Percentiles rank a stretch among this genome's conserved stretches.
Conservation (phyloP, 495 filamentous ascomycete genomes). For the Hypomontagnella monticulosa region DNA sequence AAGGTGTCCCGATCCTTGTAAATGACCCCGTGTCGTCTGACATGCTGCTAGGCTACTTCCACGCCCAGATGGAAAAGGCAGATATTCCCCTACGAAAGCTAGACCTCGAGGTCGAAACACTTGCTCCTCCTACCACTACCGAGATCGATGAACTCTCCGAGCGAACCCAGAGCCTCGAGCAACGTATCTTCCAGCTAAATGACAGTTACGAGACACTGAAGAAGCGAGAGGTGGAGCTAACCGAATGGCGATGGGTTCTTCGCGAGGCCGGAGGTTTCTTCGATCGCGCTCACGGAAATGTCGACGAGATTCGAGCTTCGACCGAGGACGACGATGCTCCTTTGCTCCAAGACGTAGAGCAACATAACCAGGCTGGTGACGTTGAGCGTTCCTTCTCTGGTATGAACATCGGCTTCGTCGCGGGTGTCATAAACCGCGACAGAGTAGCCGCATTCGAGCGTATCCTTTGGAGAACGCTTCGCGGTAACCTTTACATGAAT, state of each 20-base stretch:
- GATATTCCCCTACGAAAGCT: slow-evolving; percentile 82
- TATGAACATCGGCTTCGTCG: slow-evolving; percentile 99
- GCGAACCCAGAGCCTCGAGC: slow-evolving; percentile 89
- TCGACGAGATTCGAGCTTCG: slow-evolving; percentile 93
- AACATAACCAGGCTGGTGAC: slow-evolving; percentile 78
- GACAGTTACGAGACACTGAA: slow-evolving; percentile 98
- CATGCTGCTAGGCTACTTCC: slow-evolving; percentile 77
- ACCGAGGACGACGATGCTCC: slow-evolving; percentile 86
- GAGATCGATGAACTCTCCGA: slow-evolving; percentile 97
- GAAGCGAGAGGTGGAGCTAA: slow-evolving; percentile 95
- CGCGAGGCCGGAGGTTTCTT: slow-evolving; percentile 97
- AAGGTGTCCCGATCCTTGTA: background rate
- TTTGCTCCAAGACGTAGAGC: slow-evolving; percentile 86
- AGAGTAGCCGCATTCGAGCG: slow-evolving; percentile 95
- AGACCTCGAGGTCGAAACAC: slow-evolving; percentile 82
- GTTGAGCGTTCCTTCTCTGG: slow-evolving; percentile 87
- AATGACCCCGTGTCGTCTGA: slow-evolving; percentile 18
- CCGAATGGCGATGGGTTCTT: slow-evolving; percentile 97
- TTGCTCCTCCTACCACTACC: slow-evolving; percentile 85
- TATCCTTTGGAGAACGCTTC: slow-evolving; percentile 94
- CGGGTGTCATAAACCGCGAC: slow-evolving; percentile 93
- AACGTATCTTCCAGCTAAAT: slow-evolving; percentile 88
- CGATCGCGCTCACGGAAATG: slow-evolving; percentile 92
- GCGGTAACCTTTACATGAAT: slow-evolving; percentile 99
- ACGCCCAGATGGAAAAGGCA: slow-evolving; percentile 92